These are phyloP conservation scores for Cantharellus cinnabarinus DNA, from an alignment of 768 basidiomycete species.

Conservation along the genomic window DNA sequence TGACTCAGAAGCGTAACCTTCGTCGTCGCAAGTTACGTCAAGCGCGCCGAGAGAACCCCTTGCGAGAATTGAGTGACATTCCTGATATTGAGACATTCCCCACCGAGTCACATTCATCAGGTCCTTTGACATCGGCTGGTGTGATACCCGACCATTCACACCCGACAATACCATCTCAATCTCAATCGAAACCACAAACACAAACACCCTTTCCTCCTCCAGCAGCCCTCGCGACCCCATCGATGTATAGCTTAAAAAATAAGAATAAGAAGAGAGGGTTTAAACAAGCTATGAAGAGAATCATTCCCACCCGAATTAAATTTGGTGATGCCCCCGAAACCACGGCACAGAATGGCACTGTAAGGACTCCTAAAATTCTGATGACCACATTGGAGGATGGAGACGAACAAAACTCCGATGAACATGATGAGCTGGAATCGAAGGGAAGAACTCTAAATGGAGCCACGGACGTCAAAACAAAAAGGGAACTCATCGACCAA, in stretches of 20 bases:
- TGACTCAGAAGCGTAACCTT: not conserved
- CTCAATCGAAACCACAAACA: too few species aligned
- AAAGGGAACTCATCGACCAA: conserved; percentile 7
- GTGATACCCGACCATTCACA: too few species aligned
- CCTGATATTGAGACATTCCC: too few species aligned
- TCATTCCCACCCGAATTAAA: conserved; percentile 27
- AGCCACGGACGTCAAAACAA: not conserved
- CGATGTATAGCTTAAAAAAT: conserved; percentile 29
- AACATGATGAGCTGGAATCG: conserved; percentile 21
- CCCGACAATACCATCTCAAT: too few species aligned
- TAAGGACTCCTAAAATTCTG: not conserved
- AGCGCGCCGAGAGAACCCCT: not conserved
- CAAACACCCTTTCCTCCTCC: not conserved
- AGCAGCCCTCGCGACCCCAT: not conserved
- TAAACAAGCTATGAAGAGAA: conserved; percentile 28
- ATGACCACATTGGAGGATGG: not conserved
- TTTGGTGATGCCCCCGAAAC: not conserved
- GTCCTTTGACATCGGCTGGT: too few species aligned
- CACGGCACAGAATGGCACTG: not conserved
- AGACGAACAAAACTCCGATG: conserved; percentile 3
- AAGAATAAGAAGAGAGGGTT: conserved; percentile 61
- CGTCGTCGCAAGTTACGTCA: not conserved
- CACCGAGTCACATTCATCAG: too few species aligned
- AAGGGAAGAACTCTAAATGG: not conserved
- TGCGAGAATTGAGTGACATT: too few species aligned